Conservation (phyloP, 2,329 filamentous ascomycete species). For the Microascus cirrosus region DNA sequence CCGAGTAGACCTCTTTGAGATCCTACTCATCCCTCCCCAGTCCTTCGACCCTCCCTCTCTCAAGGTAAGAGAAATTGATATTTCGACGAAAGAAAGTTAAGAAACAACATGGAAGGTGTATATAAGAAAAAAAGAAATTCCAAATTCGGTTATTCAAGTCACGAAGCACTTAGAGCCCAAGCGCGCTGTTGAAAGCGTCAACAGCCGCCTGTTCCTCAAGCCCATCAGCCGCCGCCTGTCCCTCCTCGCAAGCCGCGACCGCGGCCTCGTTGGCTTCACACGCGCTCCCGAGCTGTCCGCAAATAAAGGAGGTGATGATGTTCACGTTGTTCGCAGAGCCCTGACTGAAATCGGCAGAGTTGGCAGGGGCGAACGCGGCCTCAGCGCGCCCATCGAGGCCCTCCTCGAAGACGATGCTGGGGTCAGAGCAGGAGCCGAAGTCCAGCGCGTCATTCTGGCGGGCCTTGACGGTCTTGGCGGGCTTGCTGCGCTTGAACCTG, state of each 20-base stretch:
- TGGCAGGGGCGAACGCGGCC: slow-evolving; percentile 24
- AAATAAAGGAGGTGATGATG: slow-evolving; percentile 35
- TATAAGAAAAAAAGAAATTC: not conserved
- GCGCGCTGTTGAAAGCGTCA: slow-evolving; percentile 11
- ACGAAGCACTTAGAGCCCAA: slow-evolving; percentile 2
- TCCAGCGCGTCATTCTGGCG: slow-evolving; percentile 14
- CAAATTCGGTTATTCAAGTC: not conserved
- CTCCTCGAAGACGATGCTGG: slow-evolving; percentile 34
- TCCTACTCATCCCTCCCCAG: not conserved
- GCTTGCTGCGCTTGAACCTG: slow-evolving; percentile 8
- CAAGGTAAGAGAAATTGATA: not conserved
- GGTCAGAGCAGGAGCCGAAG: slow-evolving; percentile 33
- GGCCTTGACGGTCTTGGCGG: not conserved
- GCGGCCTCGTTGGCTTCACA: slow-evolving; percentile 11
- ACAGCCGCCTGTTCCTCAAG: slow-evolving; percentile 11
- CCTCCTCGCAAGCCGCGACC: slow-evolving; percentile 9
- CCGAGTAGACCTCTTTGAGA: not conserved
- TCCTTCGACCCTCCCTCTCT: not conserved
- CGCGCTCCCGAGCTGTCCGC: slow-evolving; percentile 22
- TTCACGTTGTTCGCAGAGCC: slow-evolving; percentile 28
- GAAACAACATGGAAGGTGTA: not conserved
- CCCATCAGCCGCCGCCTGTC: slow-evolving; percentile 9
- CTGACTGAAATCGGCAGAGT: slow-evolving; percentile 34
- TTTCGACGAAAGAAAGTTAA: not conserved
- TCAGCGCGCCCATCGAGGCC: slow-evolving; percentile 35